Evolutionary conservation across 2,329 filamentous ascomycete species (phyloP).

Genomic region (Aspergillus viridinutans): DNA sequence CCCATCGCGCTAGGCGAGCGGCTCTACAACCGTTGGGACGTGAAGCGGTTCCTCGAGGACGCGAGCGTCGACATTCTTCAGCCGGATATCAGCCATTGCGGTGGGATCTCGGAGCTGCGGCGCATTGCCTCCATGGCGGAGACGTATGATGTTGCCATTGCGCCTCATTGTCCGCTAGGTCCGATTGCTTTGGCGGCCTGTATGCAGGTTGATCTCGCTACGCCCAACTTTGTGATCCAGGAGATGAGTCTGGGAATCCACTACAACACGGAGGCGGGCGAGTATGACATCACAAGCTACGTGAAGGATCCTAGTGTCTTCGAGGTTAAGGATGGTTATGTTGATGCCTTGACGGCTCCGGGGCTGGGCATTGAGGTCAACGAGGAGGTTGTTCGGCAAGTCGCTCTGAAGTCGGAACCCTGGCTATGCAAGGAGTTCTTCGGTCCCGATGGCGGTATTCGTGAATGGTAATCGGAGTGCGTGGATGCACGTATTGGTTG

Average conservation of each 20-base stretch:
- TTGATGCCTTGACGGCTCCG: slow-evolving; percentile 56
- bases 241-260: slow-evolving; percentile 79
- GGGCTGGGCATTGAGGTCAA: slow-evolving; percentile 69
- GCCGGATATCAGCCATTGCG: slow-evolving; percentile 67
- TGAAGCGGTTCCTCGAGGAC: slow-evolving; percentile 66
- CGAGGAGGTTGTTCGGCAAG: slow-evolving; percentile 61
- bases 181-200: slow-evolving; percentile 69
- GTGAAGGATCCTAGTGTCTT: slow-evolving; percentile 62
- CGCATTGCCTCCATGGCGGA: slow-evolving; percentile 69
- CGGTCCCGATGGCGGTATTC: slow-evolving; percentile 61
- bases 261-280: slow-evolving; percentile 62
- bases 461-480: slow-evolving; percentile 57
- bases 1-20: slow-evolving; percentile 71
- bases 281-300: slow-evolving; percentile 64
- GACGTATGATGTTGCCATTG: slow-evolving; percentile 68
- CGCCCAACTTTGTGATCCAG: slow-evolving; percentile 66
- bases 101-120: slow-evolving; percentile 67
- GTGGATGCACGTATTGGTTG: neutral
- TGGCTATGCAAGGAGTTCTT: slow-evolving; percentile 66
- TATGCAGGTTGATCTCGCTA: slow-evolving; percentile 61
- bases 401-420: slow-evolving; percentile 55
- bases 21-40: slow-evolving; percentile 68
- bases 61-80: slow-evolving; percentile 67
- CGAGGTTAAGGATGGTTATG: slow-evolving; percentile 62
- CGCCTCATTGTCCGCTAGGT: slow-evolving; percentile 69